phyloP scores from a whole-genome alignment of 345 rosid species.

The Crucihimalaya himalaica region DNA sequence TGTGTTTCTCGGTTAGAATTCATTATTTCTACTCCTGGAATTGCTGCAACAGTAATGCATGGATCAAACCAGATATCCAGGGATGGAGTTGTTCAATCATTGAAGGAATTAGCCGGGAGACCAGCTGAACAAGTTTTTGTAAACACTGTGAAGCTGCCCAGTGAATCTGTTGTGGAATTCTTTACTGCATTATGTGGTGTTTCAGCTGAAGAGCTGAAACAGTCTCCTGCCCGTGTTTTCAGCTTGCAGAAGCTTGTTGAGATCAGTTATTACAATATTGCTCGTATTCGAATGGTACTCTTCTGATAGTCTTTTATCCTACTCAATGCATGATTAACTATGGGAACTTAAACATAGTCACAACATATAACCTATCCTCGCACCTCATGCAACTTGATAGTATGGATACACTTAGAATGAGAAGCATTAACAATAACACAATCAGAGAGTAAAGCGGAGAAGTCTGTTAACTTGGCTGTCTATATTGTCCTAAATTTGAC shows the following conservation, averaged over 20 bases:
- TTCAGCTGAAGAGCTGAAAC: conserved; percentile 95
- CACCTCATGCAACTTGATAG: conserved; percentile 27
- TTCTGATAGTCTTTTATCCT: conserved; percentile 33
- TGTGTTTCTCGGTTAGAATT: conserved; percentile 98
- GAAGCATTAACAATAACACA: conserved; percentile 9
- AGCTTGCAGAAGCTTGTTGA: conserved; percentile 98
- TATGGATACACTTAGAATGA: conserved; percentile 24
- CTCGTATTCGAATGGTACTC: conserved; percentile 95
- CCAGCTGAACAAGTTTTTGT: conserved; percentile 94
- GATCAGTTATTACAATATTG: conserved; percentile 98
- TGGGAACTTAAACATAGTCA: conserved; percentile 16
- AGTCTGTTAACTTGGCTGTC: conserved; percentile 8
- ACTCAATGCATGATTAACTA: conserved; percentile 25
- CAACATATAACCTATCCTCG: background rate
- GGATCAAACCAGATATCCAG: conserved; percentile 98
- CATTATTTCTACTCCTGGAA: conserved; percentile 82
- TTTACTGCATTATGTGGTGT: conserved; percentile 96
- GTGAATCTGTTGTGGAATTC: conserved; percentile 92
- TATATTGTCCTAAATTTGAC: background rate
- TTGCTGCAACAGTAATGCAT: conserved; percentile 92
- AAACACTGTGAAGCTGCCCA: conserved; percentile 88
- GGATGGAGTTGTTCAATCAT: conserved; percentile 90
- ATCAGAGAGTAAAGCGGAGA: conserved; percentile 13
- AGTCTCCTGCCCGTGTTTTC: conserved; percentile 97
- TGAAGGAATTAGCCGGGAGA: conserved; percentile 90